Conservation (phyloP, 129 eudicot genomes). For the Scalesia atractyloides region DNA sequence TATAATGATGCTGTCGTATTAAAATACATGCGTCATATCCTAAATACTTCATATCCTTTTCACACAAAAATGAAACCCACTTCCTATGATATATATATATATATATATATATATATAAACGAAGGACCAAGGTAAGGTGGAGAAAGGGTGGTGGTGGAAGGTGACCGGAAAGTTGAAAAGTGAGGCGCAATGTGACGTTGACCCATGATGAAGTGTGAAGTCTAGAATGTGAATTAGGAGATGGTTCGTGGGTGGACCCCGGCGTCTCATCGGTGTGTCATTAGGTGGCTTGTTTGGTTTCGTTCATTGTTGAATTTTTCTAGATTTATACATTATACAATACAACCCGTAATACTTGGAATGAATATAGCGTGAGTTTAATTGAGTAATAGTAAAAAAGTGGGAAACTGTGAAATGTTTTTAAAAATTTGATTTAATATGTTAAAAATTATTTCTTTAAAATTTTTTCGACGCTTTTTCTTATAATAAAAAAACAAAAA, state of each 20-base stretch:
- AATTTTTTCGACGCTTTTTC: too few relatives aligned
- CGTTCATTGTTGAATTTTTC: conserved; percentile 14
- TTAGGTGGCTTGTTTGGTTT: conserved; percentile 32
- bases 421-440: too few relatives aligned
- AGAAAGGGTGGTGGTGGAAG: conserved; percentile 34
- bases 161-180: conserved; percentile 41
- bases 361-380: too few relatives aligned
- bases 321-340: not conserved
- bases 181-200: conserved; percentile 39
- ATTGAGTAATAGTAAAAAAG: too few relatives aligned
- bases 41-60: too few relatives aligned
- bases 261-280: conserved; percentile 10
- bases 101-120: not conserved
- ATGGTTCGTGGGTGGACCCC: conserved; percentile 22
- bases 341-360: conserved; percentile 2
- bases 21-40: too few relatives aligned
- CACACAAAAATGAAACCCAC: too few relatives aligned
- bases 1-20: too few relatives aligned
- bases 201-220: conserved; percentile 37
- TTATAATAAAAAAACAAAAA: too few relatives aligned
- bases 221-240: conserved; percentile 32
- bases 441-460: too few relatives aligned
- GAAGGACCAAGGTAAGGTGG: not conserved
- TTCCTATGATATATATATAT: too few relatives aligned
- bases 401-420: too few relatives aligned